phyloP scores from a whole-genome alignment of 169 alveolate genomes.

The Plasmodium vivax region DNA sequence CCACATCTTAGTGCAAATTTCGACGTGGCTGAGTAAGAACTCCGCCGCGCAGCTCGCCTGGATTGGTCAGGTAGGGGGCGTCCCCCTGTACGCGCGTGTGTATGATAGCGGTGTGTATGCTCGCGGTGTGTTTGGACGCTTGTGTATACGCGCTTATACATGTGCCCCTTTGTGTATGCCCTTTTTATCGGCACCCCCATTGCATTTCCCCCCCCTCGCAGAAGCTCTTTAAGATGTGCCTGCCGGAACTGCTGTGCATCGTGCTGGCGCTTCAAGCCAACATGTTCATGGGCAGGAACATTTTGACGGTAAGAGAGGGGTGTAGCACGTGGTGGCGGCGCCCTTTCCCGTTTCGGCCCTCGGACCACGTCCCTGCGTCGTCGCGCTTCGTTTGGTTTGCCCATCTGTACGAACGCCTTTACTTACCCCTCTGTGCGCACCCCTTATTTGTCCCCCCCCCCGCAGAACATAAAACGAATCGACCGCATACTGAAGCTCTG shows the following conservation, averaged over 20 bases:
- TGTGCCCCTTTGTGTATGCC: neutral
- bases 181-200: neutral
- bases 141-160: neutral
- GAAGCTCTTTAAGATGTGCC: slow-evolving; percentile 65
- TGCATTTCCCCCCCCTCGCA: neutral
- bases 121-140: neutral
- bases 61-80: slow-evolving; percentile 50
- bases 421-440: too few species aligned
- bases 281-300: slow-evolving; percentile 49
- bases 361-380: neutral
- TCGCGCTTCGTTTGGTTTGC: neutral
- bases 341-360: neutral
- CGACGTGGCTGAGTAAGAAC: slow-evolving; percentile 67
- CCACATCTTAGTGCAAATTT: slow-evolving; percentile 43
- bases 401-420: too few species aligned
- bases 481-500: slow-evolving; percentile 54
- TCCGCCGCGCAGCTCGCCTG: slow-evolving; percentile 49
- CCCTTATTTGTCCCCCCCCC: neutral
- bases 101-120: neutral
- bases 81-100: neutral
- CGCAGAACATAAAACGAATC: slow-evolving; percentile 65
- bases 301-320: slow-evolving; percentile 32
- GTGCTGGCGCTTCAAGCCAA: slow-evolving; percentile 61
- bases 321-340: neutral
- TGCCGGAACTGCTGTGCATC: slow-evolving; percentile 55